These are phyloP conservation scores for Miscanthus lutarioriparius DNA, from an alignment of 176 grass and related monocot genomes.

Conservation along the genomic window DNA sequence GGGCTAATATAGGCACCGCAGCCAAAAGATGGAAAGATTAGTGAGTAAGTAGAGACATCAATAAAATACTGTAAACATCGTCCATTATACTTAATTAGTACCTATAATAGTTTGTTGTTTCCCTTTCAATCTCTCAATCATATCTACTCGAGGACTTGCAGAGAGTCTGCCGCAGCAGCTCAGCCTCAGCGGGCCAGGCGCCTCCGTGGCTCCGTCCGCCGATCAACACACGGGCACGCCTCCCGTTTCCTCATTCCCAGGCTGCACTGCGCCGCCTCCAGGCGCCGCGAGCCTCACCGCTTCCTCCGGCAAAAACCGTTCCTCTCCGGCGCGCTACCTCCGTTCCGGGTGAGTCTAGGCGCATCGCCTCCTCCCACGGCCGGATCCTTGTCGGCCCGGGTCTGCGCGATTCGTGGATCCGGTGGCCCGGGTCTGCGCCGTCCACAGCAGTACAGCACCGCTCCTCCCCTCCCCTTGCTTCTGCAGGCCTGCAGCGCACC, in stretches of 20 bases:
- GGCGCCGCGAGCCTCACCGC: not conserved
- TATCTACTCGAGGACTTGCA: not conserved
- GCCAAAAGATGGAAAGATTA: not conserved
- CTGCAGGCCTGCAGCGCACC: not conserved
- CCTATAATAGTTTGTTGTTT: not conserved
- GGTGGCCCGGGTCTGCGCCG: not conserved
- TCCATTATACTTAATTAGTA: not conserved
- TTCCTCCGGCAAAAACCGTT: not conserved
- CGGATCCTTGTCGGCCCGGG: not conserved
- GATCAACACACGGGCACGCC: not conserved
- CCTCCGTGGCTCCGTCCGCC: not conserved
- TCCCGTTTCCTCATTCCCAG: not conserved
- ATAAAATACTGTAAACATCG: not conserved
- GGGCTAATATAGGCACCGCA: not conserved
- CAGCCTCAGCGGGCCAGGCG: not conserved
- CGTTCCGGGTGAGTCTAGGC: not conserved
- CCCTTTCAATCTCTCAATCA: not conserved
- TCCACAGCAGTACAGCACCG: not conserved
- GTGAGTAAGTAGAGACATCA: not conserved
- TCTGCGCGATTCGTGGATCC: not conserved
- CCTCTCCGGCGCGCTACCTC: not conserved
- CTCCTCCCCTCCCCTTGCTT: not conserved
- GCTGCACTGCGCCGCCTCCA: not conserved
- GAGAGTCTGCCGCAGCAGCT: not conserved
- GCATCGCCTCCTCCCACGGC: not conserved